Conservation (phyloP, 768 basidiomycete genomes). For the Sporobolomyces roseus region DNA sequence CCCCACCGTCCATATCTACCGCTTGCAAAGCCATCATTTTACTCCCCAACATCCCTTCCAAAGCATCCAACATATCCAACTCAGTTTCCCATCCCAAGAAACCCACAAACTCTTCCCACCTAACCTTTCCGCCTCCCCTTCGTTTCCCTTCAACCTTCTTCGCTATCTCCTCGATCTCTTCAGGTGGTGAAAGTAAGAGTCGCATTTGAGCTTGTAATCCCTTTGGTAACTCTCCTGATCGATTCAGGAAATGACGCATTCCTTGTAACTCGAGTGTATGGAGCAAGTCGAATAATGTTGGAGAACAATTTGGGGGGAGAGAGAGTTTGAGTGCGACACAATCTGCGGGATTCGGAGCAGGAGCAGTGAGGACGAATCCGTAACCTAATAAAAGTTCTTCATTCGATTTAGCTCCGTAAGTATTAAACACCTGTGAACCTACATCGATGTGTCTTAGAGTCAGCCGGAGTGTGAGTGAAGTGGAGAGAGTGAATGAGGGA, state of each 20-base stretch:
- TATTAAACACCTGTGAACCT: constrained; percentile 28
- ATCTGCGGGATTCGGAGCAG: constrained; percentile 69
- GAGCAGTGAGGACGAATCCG: constrained; percentile 67
- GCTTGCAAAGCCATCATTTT: constrained; percentile 40
- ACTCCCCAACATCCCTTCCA: constrained; percentile 62
- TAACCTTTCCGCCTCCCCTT: constrained; percentile 44
- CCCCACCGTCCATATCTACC: background rate
- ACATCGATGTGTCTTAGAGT: too few relatives aligned
- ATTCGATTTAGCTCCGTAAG: constrained; percentile 83
- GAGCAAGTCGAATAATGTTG: constrained; percentile 10
- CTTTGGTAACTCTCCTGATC: constrained; percentile 45
- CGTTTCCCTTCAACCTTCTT: too few relatives aligned
- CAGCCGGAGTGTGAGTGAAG: too few relatives aligned
- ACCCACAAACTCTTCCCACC: constrained; percentile 41
- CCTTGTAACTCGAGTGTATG: constrained; percentile 56
- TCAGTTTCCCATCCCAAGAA: constrained; percentile 57
- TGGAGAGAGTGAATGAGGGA: too few relatives aligned
- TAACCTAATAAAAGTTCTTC: constrained; percentile 85
- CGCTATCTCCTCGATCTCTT: constrained; percentile 21
- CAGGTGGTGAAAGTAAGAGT: constrained; percentile 46
- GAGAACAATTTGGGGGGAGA: constrained; percentile 26
- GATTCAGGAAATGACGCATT: constrained; percentile 53
- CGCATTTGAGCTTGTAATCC: constrained; percentile 48
- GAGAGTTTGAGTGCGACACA: constrained; percentile 56
- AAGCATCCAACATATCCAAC: constrained; percentile 62